Conservation (phyloP, 2,329 filamentous ascomycete species). For the Phialocephala subalpina region DNA sequence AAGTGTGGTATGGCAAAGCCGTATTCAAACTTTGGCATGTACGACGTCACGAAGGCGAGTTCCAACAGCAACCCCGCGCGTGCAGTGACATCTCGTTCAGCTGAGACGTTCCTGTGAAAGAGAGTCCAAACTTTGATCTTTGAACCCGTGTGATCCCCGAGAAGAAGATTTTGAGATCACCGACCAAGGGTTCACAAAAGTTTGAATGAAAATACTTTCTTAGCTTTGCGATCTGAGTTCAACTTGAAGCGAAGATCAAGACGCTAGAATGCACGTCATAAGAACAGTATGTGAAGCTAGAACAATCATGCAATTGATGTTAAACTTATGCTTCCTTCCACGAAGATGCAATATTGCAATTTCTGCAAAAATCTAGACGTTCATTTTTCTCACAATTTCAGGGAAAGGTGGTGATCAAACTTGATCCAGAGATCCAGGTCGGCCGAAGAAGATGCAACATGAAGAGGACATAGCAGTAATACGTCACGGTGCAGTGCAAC, state of each 20-base stretch:
- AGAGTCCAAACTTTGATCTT: not conserved
- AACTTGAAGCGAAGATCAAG: not conserved
- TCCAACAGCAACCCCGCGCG: not conserved
- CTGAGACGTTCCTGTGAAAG: not conserved
- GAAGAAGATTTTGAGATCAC: not conserved
- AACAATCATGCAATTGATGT: constrained; percentile 4
- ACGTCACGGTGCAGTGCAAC: constrained; percentile 3
- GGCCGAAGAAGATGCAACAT: not conserved
- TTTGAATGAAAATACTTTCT: not conserved
- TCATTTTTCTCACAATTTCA: not conserved
- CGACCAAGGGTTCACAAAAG: not conserved
- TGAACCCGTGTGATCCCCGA: not conserved
- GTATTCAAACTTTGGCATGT: not conserved
- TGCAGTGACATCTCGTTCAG: not conserved
- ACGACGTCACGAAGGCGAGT: not conserved
- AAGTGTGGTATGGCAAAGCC: not conserved
- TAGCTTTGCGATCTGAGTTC: not conserved
- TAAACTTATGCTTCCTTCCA: not conserved
- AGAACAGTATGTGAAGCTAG: not conserved
- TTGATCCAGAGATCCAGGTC: not conserved
- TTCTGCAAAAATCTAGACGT: not conserved
- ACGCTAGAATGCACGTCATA: constrained; percentile 6
- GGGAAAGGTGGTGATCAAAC: not conserved
- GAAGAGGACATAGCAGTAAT: not conserved
- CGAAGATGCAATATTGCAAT: not conserved